These are phyloP conservation scores for Gracilaria gracilis DNA, from an alignment of 23 red algal genomes.

Conservation along the genomic window DNA sequence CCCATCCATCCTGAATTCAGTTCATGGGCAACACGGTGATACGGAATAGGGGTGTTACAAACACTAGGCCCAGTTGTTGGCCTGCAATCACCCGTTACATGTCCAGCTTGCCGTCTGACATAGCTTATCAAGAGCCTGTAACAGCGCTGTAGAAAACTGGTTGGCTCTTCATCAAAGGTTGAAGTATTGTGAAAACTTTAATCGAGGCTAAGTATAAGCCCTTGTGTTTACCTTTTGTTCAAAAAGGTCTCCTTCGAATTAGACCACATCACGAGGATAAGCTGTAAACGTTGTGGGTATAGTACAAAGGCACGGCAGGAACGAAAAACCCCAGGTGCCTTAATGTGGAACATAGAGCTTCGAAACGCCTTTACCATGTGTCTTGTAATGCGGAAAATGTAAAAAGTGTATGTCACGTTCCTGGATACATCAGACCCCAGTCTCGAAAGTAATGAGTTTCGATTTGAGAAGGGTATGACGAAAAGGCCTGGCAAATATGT, in stretches of 20 bases:
- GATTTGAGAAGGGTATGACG: neutral
- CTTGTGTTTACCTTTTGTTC: neutral
- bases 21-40: too few species aligned
- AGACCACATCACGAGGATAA: neutral
- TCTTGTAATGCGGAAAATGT: neutral
- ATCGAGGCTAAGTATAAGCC: neutral
- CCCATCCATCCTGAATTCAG: neutral
- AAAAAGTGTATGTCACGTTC: constrained; percentile 23
- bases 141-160: neutral
- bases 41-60: too few species aligned
- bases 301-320: neutral
- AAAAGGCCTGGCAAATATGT: neutral
- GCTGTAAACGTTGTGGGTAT: neutral
- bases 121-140: neutral
- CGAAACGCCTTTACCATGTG: neutral
- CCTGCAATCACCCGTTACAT: neutral
- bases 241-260: neutral
- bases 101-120: neutral
- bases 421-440: neutral
- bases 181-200: neutral
- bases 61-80: neutral
- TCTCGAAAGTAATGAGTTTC: constrained; percentile 1
- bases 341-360: constrained; percentile 2
- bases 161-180: neutral
- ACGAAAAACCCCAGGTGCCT: too few species aligned